Base-by-base conservation (phyloP, 768 basidiomycete species). In the Saitozyma sp. region DNA sequence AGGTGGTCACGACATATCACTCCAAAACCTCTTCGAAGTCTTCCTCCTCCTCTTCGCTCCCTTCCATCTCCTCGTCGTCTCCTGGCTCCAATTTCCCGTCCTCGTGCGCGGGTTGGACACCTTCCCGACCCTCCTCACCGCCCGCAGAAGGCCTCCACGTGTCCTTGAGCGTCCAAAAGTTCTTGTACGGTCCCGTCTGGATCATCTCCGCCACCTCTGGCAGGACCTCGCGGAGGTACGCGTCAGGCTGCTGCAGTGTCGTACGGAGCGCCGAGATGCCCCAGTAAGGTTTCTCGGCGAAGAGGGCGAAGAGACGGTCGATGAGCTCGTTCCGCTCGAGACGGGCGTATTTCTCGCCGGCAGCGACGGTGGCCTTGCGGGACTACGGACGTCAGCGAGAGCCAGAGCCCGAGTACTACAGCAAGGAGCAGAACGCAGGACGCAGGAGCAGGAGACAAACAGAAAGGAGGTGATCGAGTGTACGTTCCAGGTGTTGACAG, bases 241-340 rank as follows among this genome's bases (percentile, higher is more conserved):
- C 60, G 38, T 76, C 75, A 40, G 75, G 75, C 54, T 76, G 75
- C 45, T 65, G 54, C 1, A 66, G 51, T 9, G 56, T 64, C 9
- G 58, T 46, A 20, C 66, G 58, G 7, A 76, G 54, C 2, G 70
- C 63, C 14, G 65, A 56, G 9, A 76, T 70, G 52, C 67, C 64
- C 92, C 92, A 97, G 55, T 86, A 87, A n/a, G 87, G 85, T 50
- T 84, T 84, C 63, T 91, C 87, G 62, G 85, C 84, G 83, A 94
- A 97, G 7, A 87, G 82, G 2, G 80, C 69, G 80, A 98, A 94
- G 48, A 96, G 83, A 58, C 88, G 81, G 77, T 96, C 91, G 78
- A 92, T 83, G 8, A 96, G 84, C 74, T 94, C 89, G 80, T 92
- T 89, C 58, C 88, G 84, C 7, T 91, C 91, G 80, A 96, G 87